Base-by-base conservation (phyloP, 2,329 filamentous ascomycete species). In the Fusarium nurragi region DNA sequence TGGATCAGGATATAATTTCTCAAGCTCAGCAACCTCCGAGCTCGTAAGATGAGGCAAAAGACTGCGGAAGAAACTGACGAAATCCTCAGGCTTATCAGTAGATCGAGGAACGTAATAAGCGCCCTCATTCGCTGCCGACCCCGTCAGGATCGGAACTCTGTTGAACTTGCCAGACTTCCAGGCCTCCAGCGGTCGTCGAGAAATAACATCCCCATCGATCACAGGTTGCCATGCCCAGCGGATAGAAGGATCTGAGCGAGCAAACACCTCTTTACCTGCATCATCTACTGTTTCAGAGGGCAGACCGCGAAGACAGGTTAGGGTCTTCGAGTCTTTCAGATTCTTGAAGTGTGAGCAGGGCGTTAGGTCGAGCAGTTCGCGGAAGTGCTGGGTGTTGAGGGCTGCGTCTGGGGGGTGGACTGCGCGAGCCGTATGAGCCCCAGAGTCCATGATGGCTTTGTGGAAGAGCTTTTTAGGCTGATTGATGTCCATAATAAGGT, bases 221-320 rank as follows among this genome's bases (percentile, higher is more conserved):
- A 76, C 73, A 14, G 74, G 73, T 30, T 76, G 74, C 71, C 71
- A 76, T 5, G 74, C 72, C 74, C 74, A 76, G 2, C 73, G 71
- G 1, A 74, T 69, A 0, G 71, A 74, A 6, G 73, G 65, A 7
- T 75, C 68, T 8, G 71, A 76, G 1, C 63, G 51, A 4, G 45
- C 47, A 46, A 75, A 76, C 0, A 76, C 71, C 12, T 69, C 63
- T 26, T 74, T 74, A 2, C 72, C 72, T 1, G 74, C 73, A 2
- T 44, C 53, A 21, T 71, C 69, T 3, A 76, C 63, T 0, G 61
- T 71, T 14, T 73, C 68, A 0, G 64, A 71, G 0, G 73, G 69
- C 2, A 75, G 46, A 1, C 43, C 49, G 0, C 74, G 65, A 4
- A 76, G 53, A 8, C 72, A 75, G 0, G 61, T 32, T 0, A 76